Evolutionary conservation across 1,139 yeast genomes (phyloP), one percentile per base, ranked within the genome.

Genomic region (Suhomyces wounanorum): DNA sequence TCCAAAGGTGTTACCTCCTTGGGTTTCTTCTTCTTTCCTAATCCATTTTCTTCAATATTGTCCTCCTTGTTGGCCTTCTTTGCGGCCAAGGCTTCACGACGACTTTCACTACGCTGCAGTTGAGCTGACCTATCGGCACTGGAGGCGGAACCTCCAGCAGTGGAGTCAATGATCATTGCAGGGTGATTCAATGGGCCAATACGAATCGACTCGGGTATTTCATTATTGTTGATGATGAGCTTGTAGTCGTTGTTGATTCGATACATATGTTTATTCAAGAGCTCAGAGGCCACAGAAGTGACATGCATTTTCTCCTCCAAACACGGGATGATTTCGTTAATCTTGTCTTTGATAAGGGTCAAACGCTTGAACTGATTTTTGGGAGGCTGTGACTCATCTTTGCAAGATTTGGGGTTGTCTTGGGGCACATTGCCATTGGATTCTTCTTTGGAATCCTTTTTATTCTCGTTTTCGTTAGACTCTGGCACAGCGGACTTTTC

Each of bases 241-340:
- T 80, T 75, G 70, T 83, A 92, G 64, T 90, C 96, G 58, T 87
- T 83, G 64, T 92, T 89, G 57, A 94, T 79, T 45, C 97, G 76
- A 48, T 75, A 78, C 58, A 89, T 73, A 62, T 90, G 89, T 56
- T 85, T 83, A 40, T 78, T 73, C 47, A 91, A 79, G 21, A 87
- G 80, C 60, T 92, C 98, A 30, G 89, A 81, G 26, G 97, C 97
- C 37, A 90, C 87, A 1, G 94, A 86, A 3, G 98, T 95, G 37
- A 94, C 97, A 65, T 94, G 97, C 96, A 94, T 91, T 69, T 94
- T 94, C 66, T 94, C 98, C 64, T 94, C 99, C 53, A 94, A 73
- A 58, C 97, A 90, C 0, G 98, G 98, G 73, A 94, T 84, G 48
- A 94, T 77, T 54, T 89, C 96, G 58, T 79, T 82, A 52, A 85